A percentile compares a stretch with the other conserved stretches of the same genome.
These are phyloP conservation scores for Sclerotinia trifoliorum DNA, from an alignment of 2,329 filamentous ascomycete genomes.

Conservation along the genomic window DNA sequence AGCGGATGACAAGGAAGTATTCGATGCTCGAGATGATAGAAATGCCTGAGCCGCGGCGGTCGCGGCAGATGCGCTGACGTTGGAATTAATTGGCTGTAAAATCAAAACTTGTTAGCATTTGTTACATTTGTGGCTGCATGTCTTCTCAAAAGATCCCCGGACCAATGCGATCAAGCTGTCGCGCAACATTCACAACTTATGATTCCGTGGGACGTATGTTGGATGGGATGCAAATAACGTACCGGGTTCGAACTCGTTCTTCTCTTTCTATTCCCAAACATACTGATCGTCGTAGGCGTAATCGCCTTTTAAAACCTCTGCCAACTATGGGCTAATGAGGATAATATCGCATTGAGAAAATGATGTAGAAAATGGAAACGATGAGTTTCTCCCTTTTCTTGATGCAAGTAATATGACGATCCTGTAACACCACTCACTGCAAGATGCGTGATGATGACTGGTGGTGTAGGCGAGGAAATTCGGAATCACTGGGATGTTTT, in stretches of 20 bases:
- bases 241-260: constrained; percentile 46
- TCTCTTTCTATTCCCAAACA: constrained; percentile 41
- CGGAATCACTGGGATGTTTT: constrained; percentile 21
- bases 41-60: constrained; percentile 82
- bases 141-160: neutral
- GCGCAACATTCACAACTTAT: constrained; percentile 8
- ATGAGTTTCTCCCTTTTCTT: neutral
- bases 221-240: constrained; percentile 31
- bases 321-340: constrained; percentile 40
- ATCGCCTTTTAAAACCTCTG: constrained; percentile 34
- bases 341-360: constrained; percentile 36
- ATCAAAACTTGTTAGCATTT: constrained; percentile 30
- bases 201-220: constrained; percentile 24
- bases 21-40: constrained; percentile 62
- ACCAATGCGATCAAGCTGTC: constrained; percentile 17
- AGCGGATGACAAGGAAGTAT: constrained; percentile 71
- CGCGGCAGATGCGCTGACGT: constrained; percentile 70
- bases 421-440: neutral
- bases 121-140: constrained; percentile 22
- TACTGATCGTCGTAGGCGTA: constrained; percentile 30
- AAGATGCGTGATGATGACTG: constrained; percentile 21
- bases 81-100: constrained; percentile 59
- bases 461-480: constrained; percentile 24
- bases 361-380: constrained; percentile 10
- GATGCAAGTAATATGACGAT: neutral